Evolutionary conservation across 768 basidiomycete species (phyloP).

Genomic region (Serendipita sp.): DNA sequence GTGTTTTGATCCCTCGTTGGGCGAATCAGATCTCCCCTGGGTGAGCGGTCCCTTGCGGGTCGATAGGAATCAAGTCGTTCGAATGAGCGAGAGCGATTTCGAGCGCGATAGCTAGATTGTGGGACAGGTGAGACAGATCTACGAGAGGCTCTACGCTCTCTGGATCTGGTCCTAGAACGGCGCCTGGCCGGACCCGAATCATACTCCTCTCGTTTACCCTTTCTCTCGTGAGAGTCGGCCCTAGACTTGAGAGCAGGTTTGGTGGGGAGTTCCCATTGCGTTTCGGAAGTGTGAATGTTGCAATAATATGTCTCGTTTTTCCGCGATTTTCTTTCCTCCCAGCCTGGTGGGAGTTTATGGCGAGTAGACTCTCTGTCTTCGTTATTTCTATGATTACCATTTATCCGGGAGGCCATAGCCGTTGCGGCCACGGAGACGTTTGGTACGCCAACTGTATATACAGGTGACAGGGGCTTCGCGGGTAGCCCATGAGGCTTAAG

Average conservation of each 20-base stretch:
- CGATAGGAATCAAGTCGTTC: neutral
- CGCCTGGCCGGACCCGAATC: neutral
- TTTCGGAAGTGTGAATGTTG: neutral
- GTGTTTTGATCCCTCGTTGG: neutral
- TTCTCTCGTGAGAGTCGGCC: neutral
- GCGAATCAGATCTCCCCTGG: neutral
- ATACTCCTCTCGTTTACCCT: neutral
- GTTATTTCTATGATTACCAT: neutral
- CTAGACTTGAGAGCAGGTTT: neutral
- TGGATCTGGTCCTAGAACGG: neutral
- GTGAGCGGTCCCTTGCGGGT: neutral
- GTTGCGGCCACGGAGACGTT: neutral
- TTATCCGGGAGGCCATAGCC: neutral
- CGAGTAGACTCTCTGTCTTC: neutral
- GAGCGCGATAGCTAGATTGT: neutral
- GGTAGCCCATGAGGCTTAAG: neutral
- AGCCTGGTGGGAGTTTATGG: neutral
- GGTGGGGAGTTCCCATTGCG: neutral
- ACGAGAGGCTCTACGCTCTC: neutral
- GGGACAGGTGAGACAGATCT: neutral
- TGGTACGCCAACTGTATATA: neutral
- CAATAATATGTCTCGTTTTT: neutral
- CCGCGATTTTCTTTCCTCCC: conserved; percentile 1
- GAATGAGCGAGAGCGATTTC: neutral
- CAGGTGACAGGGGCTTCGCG: neutral